Conservation (phyloP, 306 rosid species). For the Astragalus membranaceus region DNA sequence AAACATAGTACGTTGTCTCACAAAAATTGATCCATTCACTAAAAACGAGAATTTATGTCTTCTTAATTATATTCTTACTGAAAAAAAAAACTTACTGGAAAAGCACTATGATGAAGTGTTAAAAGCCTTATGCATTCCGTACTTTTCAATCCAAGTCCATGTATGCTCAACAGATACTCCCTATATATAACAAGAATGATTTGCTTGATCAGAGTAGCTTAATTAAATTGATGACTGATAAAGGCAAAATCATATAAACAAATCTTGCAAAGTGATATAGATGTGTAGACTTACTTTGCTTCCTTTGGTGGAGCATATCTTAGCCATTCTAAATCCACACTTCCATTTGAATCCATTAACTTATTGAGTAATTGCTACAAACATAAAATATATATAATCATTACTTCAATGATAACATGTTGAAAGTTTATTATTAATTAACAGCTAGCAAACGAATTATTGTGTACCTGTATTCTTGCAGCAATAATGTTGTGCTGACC, state of each 20-base stretch:
- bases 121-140: constrained; percentile 74
- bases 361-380: constrained; percentile 46
- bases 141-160: constrained; percentile 74
- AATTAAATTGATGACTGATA: background rate
- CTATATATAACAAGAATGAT: constrained; percentile 29
- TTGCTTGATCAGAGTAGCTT: background rate
- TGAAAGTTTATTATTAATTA: background rate
- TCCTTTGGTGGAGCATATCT: constrained; percentile 44
- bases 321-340: constrained; percentile 64
- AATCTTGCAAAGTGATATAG: background rate
- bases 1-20: background rate
- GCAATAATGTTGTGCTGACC: constrained; percentile 57
- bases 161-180: constrained; percentile 38
- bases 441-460: background rate
- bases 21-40: background rate
- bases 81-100: constrained; percentile 47
- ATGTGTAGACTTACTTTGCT: constrained; percentile 30
- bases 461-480: constrained; percentile 42
- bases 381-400: background rate
- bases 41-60: background rate
- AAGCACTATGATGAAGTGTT: constrained; percentile 50
- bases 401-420: background rate
- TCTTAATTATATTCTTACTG: constrained; percentile 38
- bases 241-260: background rate
- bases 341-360: constrained; percentile 30